Percentiles rank a stretch among this genome's conserved stretches.
Conservation (phyloP, 1,284 basidiomycete species). For the Lentinus polychrous region DNA sequence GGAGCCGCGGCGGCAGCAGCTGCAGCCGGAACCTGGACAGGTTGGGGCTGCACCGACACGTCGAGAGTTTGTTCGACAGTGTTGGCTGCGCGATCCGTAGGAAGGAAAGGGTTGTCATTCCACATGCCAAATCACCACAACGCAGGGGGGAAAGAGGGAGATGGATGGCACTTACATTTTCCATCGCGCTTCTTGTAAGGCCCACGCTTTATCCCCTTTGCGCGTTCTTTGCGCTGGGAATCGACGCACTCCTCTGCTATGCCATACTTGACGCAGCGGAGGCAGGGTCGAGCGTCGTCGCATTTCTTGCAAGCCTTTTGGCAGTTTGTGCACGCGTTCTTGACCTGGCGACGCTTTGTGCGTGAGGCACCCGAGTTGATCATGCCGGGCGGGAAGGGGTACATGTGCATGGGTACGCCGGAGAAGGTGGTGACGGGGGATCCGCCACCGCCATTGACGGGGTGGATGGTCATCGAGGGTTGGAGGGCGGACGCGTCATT, state of each 20-base stretch:
- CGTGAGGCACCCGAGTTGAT: slow-evolving; percentile 42
- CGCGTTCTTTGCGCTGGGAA: slow-evolving; percentile 78
- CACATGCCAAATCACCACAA: slow-evolving; percentile 12
- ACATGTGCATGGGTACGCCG: slow-evolving; percentile 57
- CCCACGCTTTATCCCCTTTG: slow-evolving; percentile 81
- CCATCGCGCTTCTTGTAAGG: slow-evolving; percentile 92
- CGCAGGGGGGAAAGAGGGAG: slow-evolving; percentile 5
- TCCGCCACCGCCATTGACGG: slow-evolving; percentile 21
- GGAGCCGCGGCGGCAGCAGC: slow-evolving; percentile 35
- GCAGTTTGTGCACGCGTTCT: slow-evolving; percentile 86
- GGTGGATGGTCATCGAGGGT: slow-evolving; percentile 43
- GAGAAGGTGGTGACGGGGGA: slow-evolving; percentile 31
- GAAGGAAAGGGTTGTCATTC: slow-evolving; percentile 13
- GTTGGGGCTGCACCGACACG: slow-evolving; percentile 36
- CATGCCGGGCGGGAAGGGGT: slow-evolving; percentile 50
- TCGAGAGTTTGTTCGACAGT: slow-evolving; percentile 44
- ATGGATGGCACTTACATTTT: slow-evolving; percentile 50
- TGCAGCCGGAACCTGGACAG: slow-evolving; percentile 33
- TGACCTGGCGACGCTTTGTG: slow-evolving; percentile 80
- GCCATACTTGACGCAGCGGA: slow-evolving; percentile 82
- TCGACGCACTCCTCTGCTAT: slow-evolving; percentile 74
- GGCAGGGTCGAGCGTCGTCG: slow-evolving; percentile 80
- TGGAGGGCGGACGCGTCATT: slow-evolving; percentile 27
- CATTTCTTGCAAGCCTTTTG: slow-evolving; percentile 90
- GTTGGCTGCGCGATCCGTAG: slow-evolving; percentile 44